These are phyloP conservation scores for Pseudocercospora ulei DNA, from an alignment of 2,329 filamentous ascomycete species.

Conservation along the genomic window DNA sequence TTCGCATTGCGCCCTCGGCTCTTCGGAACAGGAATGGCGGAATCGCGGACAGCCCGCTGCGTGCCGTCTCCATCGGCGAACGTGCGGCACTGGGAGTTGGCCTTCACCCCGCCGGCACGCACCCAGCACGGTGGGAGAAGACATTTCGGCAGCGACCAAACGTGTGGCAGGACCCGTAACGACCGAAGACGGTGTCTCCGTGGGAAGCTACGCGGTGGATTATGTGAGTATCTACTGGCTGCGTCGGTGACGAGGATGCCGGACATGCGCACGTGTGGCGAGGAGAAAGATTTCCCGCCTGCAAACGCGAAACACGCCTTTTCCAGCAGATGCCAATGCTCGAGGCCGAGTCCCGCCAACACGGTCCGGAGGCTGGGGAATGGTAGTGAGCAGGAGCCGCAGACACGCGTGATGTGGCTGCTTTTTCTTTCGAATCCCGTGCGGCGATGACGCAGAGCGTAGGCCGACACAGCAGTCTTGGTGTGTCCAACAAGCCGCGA, in stretches of 20 bases:
- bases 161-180: slow-evolving; percentile 1
- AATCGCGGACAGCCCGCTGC: slow-evolving; percentile 3
- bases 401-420: background rate
- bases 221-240: background rate
- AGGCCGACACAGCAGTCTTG: background rate
- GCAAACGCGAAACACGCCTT: slow-evolving; percentile 2
- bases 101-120: background rate
- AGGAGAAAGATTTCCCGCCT: slow-evolving; percentile 1
- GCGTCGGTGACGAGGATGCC: too few relatives aligned
- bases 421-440: background rate
- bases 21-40: slow-evolving; percentile 1
- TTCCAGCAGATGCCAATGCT: slow-evolving; percentile 6
- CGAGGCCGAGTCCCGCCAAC: slow-evolving; percentile 1
- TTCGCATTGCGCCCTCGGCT: background rate
- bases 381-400: background rate
- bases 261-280: background rate
- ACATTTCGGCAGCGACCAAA: slow-evolving; percentile 3
- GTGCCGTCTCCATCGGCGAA: background rate
- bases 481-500: background rate
- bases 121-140: background rate
- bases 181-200: slow-evolving; percentile 1
- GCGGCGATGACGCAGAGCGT: background rate
- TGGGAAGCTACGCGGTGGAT: slow-evolving; percentile 4
- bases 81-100: background rate
- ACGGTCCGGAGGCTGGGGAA: slow-evolving; percentile 1